phyloP scores from a whole-genome alignment of 345 rosid genomes.

The Clarkia xantiana region DNA sequence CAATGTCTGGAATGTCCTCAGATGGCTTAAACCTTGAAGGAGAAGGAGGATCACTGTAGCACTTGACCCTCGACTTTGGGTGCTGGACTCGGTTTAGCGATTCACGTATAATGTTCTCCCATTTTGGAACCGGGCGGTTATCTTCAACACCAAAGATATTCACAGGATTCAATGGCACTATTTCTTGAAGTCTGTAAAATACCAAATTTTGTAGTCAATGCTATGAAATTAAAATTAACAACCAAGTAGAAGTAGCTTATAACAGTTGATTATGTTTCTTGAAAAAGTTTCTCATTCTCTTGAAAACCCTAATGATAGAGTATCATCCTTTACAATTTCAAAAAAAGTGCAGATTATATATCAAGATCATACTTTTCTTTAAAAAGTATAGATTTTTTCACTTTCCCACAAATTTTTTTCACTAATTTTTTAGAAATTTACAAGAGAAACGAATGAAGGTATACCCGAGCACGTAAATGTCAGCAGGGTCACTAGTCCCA shows the following conservation, averaged over 20 bases:
- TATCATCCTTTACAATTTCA: too few species aligned
- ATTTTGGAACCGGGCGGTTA: constrained; percentile 53
- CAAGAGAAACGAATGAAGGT: constrained; percentile 1
- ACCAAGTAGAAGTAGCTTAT: too few species aligned
- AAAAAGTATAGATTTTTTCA: too few species aligned
- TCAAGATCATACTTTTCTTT: too few species aligned
- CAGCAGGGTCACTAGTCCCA: constrained; percentile 60
- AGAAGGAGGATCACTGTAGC: constrained; percentile 89
- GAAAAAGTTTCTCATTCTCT: too few species aligned
- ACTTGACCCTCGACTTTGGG: constrained; percentile 30
- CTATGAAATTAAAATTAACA: too few species aligned
- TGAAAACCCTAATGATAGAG: too few species aligned
- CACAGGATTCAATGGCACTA: constrained; percentile 87
- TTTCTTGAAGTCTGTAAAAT: constrained; percentile 64
- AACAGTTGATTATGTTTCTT: too few species aligned
- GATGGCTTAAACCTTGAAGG: constrained; percentile 66
- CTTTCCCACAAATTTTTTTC: too few species aligned
- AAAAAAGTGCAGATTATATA: too few species aligned
- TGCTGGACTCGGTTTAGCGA: constrained; percentile 50
- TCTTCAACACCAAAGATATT: constrained; percentile 95
- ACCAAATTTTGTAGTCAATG: not conserved
- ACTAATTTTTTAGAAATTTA: constrained; percentile 1
- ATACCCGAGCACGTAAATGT: constrained; percentile 75
- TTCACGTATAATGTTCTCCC: constrained; percentile 82
- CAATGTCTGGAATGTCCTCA: constrained; percentile 46